phyloP scores from a whole-genome alignment of 1,284 basidiomycete species.

The Moesziomyces sp. region DNA sequence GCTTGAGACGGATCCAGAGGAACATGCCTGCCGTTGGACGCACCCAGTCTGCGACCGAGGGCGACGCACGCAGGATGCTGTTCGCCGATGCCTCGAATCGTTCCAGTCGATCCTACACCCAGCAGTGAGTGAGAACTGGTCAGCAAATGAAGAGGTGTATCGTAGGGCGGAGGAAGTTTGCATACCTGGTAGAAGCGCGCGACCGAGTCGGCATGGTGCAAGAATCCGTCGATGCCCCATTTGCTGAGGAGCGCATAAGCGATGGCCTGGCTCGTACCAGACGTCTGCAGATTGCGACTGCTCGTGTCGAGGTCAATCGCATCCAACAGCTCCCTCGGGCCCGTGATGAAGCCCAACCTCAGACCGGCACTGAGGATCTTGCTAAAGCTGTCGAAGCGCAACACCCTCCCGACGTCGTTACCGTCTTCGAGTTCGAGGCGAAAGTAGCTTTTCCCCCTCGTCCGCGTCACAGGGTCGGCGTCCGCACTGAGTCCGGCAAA shows the following conservation, averaged over 20 bases:
- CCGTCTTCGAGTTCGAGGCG: conserved; percentile 55
- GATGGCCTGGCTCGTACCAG: conserved; percentile 81
- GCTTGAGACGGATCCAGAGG: conserved; percentile 64
- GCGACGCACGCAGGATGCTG: conserved; percentile 10
- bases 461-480: conserved; percentile 50
- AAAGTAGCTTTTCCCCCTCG: conserved; percentile 58
- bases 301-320: conserved; percentile 79
- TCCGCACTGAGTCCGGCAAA: conserved; percentile 49
- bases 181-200: conserved; percentile 79
- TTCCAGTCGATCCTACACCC: conserved; percentile 21
- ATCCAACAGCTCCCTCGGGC: conserved; percentile 78
- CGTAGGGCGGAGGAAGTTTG: no score
- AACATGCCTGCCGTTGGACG: conserved; percentile 81
- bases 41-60: conserved; percentile 73
- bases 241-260: conserved; percentile 76
- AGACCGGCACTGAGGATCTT: conserved; percentile 72
- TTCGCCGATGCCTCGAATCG: conserved; percentile 31
- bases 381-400: conserved; percentile 72
- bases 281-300: conserved; percentile 81
- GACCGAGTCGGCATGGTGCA: conserved; percentile 76
- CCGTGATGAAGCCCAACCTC: conserved; percentile 80
- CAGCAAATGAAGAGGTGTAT: no score
- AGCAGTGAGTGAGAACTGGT: not conserved
- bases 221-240: conserved; percentile 79
- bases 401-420: conserved; percentile 56